Conservation (phyloP, 2,329 filamentous ascomycete genomes). For the Colletotrichum tropicale region DNA sequence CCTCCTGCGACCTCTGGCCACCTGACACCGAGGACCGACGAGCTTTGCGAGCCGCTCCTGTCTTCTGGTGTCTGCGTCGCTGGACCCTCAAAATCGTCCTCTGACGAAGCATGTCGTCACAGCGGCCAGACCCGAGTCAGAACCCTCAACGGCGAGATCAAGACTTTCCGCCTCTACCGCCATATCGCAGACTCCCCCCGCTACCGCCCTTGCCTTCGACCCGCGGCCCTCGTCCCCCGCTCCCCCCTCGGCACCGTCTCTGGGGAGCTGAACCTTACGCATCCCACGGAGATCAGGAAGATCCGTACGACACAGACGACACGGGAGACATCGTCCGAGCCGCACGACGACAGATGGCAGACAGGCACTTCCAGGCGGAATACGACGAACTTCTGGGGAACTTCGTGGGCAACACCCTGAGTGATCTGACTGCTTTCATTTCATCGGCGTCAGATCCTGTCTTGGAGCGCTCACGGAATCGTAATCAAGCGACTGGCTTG, state of each 20-base stretch:
- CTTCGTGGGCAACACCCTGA: constrained; percentile 14
- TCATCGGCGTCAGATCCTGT: background rate
- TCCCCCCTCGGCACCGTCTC: background rate
- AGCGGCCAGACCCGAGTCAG: constrained; percentile 15
- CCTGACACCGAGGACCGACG: background rate
- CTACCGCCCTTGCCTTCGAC: constrained; percentile 24
- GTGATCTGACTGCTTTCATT: constrained; percentile 12
- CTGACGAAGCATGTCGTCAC: constrained; percentile 21
- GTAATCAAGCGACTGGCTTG: background rate
- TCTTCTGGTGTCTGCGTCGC: background rate
- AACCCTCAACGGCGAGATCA: constrained; percentile 34
- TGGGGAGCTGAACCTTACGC: constrained; percentile 5
- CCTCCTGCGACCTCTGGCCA: background rate
- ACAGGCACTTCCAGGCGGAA: constrained; percentile 19
- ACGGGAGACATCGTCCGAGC: background rate
- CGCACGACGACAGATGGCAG: constrained; percentile 14
- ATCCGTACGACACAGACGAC: background rate
- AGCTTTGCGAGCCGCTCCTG: background rate
- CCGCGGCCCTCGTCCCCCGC: background rate
- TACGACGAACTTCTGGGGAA: constrained; percentile 19
- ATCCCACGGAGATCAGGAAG: background rate
- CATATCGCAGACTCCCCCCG: constrained; percentile 33
- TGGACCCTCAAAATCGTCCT: constrained; percentile 18
- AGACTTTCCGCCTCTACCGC: constrained; percentile 34
- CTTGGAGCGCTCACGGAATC: background rate